These are phyloP conservation scores for Sclerotinia spermophila DNA, from an alignment of 2,329 filamentous ascomycete genomes.

Conservation along the genomic window DNA sequence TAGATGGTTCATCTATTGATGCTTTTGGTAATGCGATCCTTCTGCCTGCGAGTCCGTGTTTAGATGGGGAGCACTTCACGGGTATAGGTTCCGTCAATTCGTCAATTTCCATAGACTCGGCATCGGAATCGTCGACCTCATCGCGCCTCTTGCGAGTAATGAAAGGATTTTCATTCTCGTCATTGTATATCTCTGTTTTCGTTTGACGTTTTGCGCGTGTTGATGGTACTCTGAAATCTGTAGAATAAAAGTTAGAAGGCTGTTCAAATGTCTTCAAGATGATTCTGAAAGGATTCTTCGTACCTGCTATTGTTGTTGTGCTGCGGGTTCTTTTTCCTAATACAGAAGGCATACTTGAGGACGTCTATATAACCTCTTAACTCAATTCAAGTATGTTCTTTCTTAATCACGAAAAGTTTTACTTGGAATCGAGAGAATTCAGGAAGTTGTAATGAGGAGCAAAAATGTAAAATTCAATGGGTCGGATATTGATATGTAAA, in stretches of 20 bases:
- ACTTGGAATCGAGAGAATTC: slow-evolving; percentile 4
- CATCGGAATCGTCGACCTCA: slow-evolving; percentile 36
- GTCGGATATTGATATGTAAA: not conserved
- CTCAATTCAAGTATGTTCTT: slow-evolving; percentile 20
- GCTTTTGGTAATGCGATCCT: slow-evolving; percentile 44
- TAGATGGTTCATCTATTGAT: slow-evolving; percentile 39
- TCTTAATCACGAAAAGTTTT: slow-evolving; percentile 13
- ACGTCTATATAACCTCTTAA: not conserved
- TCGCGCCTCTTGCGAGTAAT: slow-evolving; percentile 37
- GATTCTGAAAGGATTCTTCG: slow-evolving; percentile 26
- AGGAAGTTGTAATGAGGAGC: slow-evolving; percentile 12
- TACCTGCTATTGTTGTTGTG: slow-evolving; percentile 39
- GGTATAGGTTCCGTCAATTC: slow-evolving; percentile 33
- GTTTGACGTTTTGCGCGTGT: slow-evolving; percentile 45
- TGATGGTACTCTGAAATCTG: slow-evolving; percentile 29
- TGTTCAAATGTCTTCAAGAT: slow-evolving; percentile 15
- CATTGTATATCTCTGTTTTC: slow-evolving; percentile 47
- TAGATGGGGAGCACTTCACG: slow-evolving; percentile 41
- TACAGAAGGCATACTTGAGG: slow-evolving; percentile 38
- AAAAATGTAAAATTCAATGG: not conserved
- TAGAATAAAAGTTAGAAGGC: slow-evolving; percentile 20
- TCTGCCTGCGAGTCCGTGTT: slow-evolving; percentile 44
- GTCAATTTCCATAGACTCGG: slow-evolving; percentile 45
- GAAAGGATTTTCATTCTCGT: slow-evolving; percentile 66
- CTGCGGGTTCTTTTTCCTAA: slow-evolving; percentile 48